Percentiles rank a stretch among this genome's conserved stretches.
Conservation (phyloP, 495 filamentous ascomycete species). For the Clavariopsis aquatica region DNA sequence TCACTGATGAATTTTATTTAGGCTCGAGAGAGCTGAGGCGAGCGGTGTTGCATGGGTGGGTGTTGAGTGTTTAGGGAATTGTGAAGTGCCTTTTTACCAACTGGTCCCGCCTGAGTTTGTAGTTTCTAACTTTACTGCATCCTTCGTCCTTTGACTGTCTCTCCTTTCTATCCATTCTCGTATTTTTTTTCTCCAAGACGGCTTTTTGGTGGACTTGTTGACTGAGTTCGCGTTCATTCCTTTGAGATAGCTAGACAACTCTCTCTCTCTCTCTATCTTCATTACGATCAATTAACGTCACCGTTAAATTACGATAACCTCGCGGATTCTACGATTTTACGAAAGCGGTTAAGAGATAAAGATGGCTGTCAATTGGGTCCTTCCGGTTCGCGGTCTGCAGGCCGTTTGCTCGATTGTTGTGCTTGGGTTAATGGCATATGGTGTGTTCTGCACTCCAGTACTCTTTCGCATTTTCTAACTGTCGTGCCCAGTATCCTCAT, state of each 20-base stretch:
- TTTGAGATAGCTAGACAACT: background rate
- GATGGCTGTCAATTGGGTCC: constrained; percentile 31
- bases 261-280: too few species aligned
- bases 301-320: background rate
- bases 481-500: constrained; percentile 39
- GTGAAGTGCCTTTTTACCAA: background rate
- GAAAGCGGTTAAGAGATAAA: background rate
- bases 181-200: background rate
- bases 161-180: background rate
- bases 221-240: constrained; percentile 27
- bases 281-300: background rate
- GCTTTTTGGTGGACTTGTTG: constrained; percentile 22
- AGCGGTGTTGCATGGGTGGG: constrained; percentile 9
- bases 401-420: constrained; percentile 68
- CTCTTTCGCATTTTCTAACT: constrained; percentile 2
- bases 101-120: background rate
- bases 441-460: constrained; percentile 46
- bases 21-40: constrained; percentile 1
- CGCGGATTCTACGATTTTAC: background rate
- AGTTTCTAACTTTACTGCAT: background rate
- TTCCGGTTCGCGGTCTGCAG: constrained; percentile 62
- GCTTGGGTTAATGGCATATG: constrained; percentile 69
- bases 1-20: constrained; percentile 13
- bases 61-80: background rate
- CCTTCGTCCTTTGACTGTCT: background rate